These are phyloP conservation scores for Cucurbitaria berberidis DNA, from an alignment of 2,329 filamentous ascomycete genomes.

Conservation along the genomic window DNA sequence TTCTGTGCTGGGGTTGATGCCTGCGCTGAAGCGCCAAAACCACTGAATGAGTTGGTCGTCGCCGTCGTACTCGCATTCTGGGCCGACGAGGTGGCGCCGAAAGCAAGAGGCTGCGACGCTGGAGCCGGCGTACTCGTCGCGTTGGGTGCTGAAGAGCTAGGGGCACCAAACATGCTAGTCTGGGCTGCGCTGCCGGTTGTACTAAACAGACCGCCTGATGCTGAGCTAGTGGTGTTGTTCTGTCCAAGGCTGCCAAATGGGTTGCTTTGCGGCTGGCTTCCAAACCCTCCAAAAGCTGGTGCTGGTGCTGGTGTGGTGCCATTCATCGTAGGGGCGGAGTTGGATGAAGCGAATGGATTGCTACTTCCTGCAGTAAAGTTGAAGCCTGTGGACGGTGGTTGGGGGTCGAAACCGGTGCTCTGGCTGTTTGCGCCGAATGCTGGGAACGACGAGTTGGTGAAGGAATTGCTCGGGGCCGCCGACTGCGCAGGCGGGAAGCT, in stretches of 20 bases:
- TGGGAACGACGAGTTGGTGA: slow-evolving; percentile 41
- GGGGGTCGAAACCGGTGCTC: slow-evolving; percentile 31
- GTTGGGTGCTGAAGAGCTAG: slow-evolving; percentile 18
- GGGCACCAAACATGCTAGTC: slow-evolving; percentile 19
- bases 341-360: slow-evolving; percentile 32
- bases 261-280: slow-evolving; percentile 24
- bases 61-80: slow-evolving; percentile 20
- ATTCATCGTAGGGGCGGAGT: slow-evolving; percentile 27
- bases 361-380: slow-evolving; percentile 33
- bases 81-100: slow-evolving; percentile 21
- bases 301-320: slow-evolving; percentile 17
- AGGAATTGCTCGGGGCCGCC: slow-evolving; percentile 29
- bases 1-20: slow-evolving; percentile 17
- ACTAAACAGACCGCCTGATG: slow-evolving; percentile 18
- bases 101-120: slow-evolving; percentile 24
- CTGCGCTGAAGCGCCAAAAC: slow-evolving; percentile 18
- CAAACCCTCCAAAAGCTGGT: slow-evolving; percentile 29
- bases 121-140: slow-evolving; percentile 18
- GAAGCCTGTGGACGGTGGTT: slow-evolving; percentile 32
- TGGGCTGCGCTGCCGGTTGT: slow-evolving; percentile 19
- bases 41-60: slow-evolving; percentile 20
- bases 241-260: slow-evolving; percentile 28
- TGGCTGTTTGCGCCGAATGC: slow-evolving; percentile 34
- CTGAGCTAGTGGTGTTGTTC: slow-evolving; percentile 22
- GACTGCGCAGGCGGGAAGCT: slow-evolving; percentile 43